These are phyloP conservation scores for Arabidopsis thaliana DNA, from an alignment of 345 rosid genomes.

Conservation along the genomic window DNA sequence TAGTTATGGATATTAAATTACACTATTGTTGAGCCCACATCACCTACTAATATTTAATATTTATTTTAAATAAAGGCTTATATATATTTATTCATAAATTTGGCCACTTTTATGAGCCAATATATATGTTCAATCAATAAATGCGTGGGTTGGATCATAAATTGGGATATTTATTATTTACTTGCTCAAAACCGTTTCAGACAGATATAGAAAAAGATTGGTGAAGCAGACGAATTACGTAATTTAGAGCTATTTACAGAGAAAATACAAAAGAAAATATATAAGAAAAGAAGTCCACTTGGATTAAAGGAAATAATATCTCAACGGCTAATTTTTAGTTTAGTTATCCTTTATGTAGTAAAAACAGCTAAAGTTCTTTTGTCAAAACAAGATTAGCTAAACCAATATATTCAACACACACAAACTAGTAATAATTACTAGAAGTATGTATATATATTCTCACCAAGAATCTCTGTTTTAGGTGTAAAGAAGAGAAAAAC, in stretches of 20 bases:
- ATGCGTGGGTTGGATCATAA: slow-evolving; percentile 45
- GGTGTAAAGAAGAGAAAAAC: background rate
- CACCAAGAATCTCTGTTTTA: no score
- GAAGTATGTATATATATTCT: no score
- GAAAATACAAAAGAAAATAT: background rate
- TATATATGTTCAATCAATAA: slow-evolving; percentile 35
- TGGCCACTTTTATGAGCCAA: slow-evolving; percentile 22
- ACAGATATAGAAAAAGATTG: slow-evolving; percentile 25
- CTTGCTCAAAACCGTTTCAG: slow-evolving; percentile 31
- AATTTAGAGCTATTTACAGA: background rate
- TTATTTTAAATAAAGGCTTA: background rate
- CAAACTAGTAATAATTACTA: background rate
- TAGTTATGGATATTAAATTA: slow-evolving; percentile 27
- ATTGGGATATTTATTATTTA: slow-evolving; percentile 35
- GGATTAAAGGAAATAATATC: slow-evolving; percentile 3
- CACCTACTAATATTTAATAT: slow-evolving; percentile 39
- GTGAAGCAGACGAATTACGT: slow-evolving; percentile 2
- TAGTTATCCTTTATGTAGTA: background rate
- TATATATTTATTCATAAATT: background rate
- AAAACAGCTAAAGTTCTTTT: background rate
- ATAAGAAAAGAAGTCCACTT: background rate
- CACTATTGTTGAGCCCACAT: slow-evolving; percentile 30
- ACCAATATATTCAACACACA: background rate
- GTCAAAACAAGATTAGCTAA: slow-evolving; percentile 15
- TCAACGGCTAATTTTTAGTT: slow-evolving; percentile 4